Evolutionary conservation across 2,329 filamentous ascomycete species (phyloP).

Genomic region (Aspergillus hiratsukae): DNA sequence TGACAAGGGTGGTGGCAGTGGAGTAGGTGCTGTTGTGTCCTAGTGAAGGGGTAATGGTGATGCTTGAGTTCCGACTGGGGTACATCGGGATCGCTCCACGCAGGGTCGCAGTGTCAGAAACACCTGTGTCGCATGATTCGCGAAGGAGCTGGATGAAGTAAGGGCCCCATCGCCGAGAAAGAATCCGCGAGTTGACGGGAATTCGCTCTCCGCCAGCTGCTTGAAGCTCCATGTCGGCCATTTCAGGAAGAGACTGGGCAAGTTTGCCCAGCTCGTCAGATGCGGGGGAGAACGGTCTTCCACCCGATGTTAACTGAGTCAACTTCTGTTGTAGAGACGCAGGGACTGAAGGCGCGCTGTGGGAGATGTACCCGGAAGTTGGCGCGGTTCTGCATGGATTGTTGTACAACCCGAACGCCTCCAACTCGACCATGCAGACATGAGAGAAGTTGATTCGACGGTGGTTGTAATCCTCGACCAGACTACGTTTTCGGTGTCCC

Average conservation of each 20-base stretch:
- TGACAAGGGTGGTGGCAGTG: slow-evolving; percentile 39
- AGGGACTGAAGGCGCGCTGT: slow-evolving; percentile 66
- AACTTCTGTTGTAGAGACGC: slow-evolving; percentile 49
- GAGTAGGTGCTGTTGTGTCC: slow-evolving; percentile 40
- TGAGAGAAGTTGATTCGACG: slow-evolving; percentile 96
- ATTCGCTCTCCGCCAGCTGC: slow-evolving; percentile 88
- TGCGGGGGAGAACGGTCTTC: slow-evolving; percentile 68
- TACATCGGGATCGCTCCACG: slow-evolving; percentile 57
- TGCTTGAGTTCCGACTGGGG: slow-evolving; percentile 69
- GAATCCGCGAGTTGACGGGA: slow-evolving; percentile 84
- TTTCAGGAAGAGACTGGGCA: slow-evolving; percentile 72
- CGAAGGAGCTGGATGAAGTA: slow-evolving; percentile 91
- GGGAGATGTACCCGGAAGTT: slow-evolving; percentile 77
- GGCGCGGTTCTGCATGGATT: slow-evolving; percentile 78
- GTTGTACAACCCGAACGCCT: slow-evolving; percentile 95
- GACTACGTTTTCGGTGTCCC: slow-evolving; percentile 84
- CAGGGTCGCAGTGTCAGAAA: slow-evolving; percentile 67
- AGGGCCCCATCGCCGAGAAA: slow-evolving; percentile 85
- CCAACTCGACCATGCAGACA: slow-evolving; percentile 92
- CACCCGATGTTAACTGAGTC: slow-evolving; percentile 60
- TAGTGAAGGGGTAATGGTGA: slow-evolving; percentile 70
- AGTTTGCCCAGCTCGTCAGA: slow-evolving; percentile 83
- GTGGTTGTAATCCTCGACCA: slow-evolving; percentile 98
- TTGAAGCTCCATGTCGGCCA: slow-evolving; percentile 94
- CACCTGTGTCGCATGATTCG: slow-evolving; percentile 70